Conservation (phyloP, 768 basidiomycete species). For the Russula olivacea region DNA sequence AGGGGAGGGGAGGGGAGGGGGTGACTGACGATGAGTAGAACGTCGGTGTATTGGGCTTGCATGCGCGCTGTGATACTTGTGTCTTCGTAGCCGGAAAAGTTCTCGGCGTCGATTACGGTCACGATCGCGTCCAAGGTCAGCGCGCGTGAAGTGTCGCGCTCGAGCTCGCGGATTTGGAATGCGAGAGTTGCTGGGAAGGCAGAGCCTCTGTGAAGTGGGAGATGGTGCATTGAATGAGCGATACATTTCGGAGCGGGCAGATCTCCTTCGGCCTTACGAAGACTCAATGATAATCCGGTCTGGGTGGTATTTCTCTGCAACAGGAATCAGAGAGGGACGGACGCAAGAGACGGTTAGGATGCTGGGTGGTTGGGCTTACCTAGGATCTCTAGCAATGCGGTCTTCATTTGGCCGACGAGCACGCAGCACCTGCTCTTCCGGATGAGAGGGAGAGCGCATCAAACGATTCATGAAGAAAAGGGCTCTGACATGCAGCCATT, state of each 20-base stretch:
- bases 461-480: background rate
- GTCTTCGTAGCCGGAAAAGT: constrained; percentile 91
- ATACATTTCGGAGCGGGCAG: background rate
- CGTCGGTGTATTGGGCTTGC: constrained; percentile 93
- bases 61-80: constrained; percentile 86
- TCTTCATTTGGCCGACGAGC: constrained; percentile 92
- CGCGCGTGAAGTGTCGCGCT: constrained; percentile 65
- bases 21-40: constrained; percentile 69
- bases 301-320: constrained; percentile 71
- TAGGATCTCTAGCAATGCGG: constrained; percentile 80
- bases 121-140: constrained; percentile 85
- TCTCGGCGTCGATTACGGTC: constrained; percentile 87
- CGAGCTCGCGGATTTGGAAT: constrained; percentile 88
- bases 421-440: constrained; percentile 70
- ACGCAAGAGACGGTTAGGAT: background rate
- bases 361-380: constrained; percentile 37
- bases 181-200: constrained; percentile 95
- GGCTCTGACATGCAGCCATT: constrained; percentile 87
- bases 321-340: background rate
- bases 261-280: constrained; percentile 50
- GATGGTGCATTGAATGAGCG: background rate
- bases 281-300: constrained; percentile 95
- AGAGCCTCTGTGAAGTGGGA: constrained; percentile 55
- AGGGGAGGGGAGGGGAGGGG: background rate
- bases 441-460: background rate